phyloP scores from a whole-genome alignment of 257 asterid genomes.

The Solanum sejunctum region DNA sequence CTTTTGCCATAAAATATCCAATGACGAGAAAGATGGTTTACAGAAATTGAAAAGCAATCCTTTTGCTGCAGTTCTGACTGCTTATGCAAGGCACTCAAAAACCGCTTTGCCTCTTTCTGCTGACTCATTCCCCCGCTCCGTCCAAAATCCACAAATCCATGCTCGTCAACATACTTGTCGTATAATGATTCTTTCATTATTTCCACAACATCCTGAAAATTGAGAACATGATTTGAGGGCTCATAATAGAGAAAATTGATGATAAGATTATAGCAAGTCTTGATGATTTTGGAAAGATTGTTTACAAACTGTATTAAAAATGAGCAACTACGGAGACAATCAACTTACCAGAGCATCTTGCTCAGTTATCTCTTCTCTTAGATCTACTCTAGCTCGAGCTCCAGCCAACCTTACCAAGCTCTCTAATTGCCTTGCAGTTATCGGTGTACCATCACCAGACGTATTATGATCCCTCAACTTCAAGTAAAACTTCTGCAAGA shows the following conservation, averaged over 20 bases:
- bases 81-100: slow-evolving; percentile 75
- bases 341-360: slow-evolving; percentile 84
- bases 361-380: slow-evolving; percentile 74
- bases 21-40: slow-evolving; percentile 13
- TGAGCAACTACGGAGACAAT: background rate
- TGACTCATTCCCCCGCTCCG: slow-evolving; percentile 99
- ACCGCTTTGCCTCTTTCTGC: slow-evolving; percentile 92
- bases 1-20: background rate
- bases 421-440: slow-evolving; percentile 96
- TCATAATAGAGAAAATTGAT: background rate
- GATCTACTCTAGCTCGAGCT: slow-evolving; percentile 94
- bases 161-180: slow-evolving; percentile 90
- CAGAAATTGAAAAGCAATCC: slow-evolving; percentile 83
- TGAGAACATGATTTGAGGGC: background rate
- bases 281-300: background rate
- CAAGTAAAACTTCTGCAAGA: slow-evolving; percentile 85
- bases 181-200: slow-evolving; percentile 94
- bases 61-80: slow-evolving; percentile 76
- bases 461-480: slow-evolving; percentile 66
- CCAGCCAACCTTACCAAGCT: slow-evolving; percentile 89
- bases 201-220: slow-evolving; percentile 79
- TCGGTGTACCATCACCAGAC: slow-evolving; percentile 85
- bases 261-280: background rate
- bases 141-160: slow-evolving; percentile 87
- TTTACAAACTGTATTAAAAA: background rate